phyloP scores from a whole-genome alignment of 2,329 filamentous ascomycete genomes.

The Fusarium sp. region DNA sequence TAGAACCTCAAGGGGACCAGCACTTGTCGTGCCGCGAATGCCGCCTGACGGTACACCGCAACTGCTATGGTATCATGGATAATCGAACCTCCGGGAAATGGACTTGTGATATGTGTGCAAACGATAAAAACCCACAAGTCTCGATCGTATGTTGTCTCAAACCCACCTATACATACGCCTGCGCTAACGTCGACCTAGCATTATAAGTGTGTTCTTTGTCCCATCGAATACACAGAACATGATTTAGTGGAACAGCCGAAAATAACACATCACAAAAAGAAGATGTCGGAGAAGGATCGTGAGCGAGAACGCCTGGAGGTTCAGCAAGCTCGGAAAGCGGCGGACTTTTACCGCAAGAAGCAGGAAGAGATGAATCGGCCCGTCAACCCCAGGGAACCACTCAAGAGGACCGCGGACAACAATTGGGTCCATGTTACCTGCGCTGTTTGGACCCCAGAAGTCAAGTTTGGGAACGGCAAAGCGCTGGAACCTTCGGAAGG shows the following conservation, averaged over 20 bases:
- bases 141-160: slow-evolving; percentile 75
- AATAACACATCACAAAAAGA: slow-evolving; percentile 74
- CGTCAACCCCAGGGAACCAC: slow-evolving; percentile 82
- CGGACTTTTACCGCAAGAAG: slow-evolving; percentile 82
- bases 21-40: slow-evolving; percentile 86
- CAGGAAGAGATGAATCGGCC: slow-evolving; percentile 88
- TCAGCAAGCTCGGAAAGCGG: slow-evolving; percentile 80
- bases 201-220: slow-evolving; percentile 93
- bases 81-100: slow-evolving; percentile 80
- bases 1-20: slow-evolving; percentile 76
- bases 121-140: slow-evolving; percentile 89
- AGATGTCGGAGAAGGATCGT: slow-evolving; percentile 85
- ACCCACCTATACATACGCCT: slow-evolving; percentile 28
- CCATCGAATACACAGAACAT: slow-evolving; percentile 80
- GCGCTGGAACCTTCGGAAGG: slow-evolving; percentile 88
- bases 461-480: slow-evolving; percentile 88
- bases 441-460: slow-evolving; percentile 89
- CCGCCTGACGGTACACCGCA: slow-evolving; percentile 87
- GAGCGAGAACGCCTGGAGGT: slow-evolving; percentile 89
- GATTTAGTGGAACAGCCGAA: slow-evolving; percentile 80
- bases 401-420: slow-evolving; percentile 94
- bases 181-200: slow-evolving; percentile 59
- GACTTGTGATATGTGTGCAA: slow-evolving; percentile 95
- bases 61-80: slow-evolving; percentile 87
- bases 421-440: slow-evolving; percentile 98